Evolutionary conservation across 805 yeast species (phyloP).

Genomic region (Millerozyma miso): DNA sequence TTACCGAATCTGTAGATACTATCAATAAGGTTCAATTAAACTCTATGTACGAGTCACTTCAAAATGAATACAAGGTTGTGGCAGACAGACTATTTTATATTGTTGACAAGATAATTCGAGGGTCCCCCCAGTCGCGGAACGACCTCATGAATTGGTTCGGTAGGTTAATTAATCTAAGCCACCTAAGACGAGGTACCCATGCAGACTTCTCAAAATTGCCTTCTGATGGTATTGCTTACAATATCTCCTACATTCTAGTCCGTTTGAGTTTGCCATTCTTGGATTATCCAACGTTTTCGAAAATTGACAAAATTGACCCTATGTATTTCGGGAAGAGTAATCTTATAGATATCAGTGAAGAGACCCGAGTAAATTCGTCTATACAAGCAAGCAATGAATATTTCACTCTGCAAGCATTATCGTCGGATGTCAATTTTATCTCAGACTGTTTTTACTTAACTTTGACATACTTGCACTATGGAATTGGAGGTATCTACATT

Average conservation of each 20-base stretch:
- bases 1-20: constrained; percentile 22
- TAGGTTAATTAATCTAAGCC: constrained; percentile 72
- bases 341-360: constrained; percentile 67
- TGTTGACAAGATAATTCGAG: constrained; percentile 70
- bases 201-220: constrained; percentile 64
- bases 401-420: constrained; percentile 37
- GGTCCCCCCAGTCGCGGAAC: constrained; percentile 60
- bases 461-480: constrained; percentile 78
- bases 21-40: constrained; percentile 36
- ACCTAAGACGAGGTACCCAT: constrained; percentile 82
- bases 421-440: constrained; percentile 64
- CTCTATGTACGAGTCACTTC: constrained; percentile 54
- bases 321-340: constrained; percentile 57
- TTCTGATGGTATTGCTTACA: constrained; percentile 78
- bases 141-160: constrained; percentile 67
- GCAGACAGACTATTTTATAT: constrained; percentile 65
- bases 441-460: constrained; percentile 84
- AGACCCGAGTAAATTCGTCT: constrained; percentile 79
- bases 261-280: constrained; percentile 81
- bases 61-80: constrained; percentile 57
- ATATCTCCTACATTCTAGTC: constrained; percentile 62
- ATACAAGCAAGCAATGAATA: constrained; percentile 62
- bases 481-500: constrained; percentile 73
- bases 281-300: constrained; percentile 53
- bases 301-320: constrained; percentile 72